These are phyloP conservation scores for Powellomyces hirtus DNA, from an alignment of 192 early-diverging fungal species.

Conservation along the genomic window DNA sequence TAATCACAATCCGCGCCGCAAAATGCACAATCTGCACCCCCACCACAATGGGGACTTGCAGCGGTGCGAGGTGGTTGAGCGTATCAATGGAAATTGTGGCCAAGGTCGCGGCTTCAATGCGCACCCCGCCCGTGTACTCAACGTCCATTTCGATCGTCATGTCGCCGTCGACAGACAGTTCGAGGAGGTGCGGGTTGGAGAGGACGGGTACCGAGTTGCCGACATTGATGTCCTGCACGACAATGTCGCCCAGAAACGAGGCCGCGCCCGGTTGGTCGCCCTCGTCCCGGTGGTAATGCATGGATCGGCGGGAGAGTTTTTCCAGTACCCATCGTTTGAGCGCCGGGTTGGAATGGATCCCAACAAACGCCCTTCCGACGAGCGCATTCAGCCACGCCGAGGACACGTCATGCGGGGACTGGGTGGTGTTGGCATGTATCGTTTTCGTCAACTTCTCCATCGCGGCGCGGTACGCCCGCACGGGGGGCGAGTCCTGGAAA, in stretches of 20 bases:
- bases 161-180: slow-evolving; percentile 70
- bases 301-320: slow-evolving; percentile 30
- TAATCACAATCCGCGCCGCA: slow-evolving; percentile 69
- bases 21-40: slow-evolving; percentile 71
- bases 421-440: background rate
- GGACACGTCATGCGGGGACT: slow-evolving; percentile 7
- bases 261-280: slow-evolving; percentile 60
- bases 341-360: slow-evolving; percentile 42
- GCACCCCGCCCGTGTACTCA: slow-evolving; percentile 75
- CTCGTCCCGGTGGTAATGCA: slow-evolving; percentile 38
- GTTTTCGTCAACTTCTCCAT: slow-evolving; percentile 43
- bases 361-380: slow-evolving; percentile 76
- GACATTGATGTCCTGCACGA: slow-evolving; percentile 69
- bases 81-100: slow-evolving; percentile 53
- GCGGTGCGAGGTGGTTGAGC: slow-evolving; percentile 58
- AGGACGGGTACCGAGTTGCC: slow-evolving; percentile 78
- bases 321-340: slow-evolving; percentile 42
- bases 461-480: slow-evolving; percentile 29
- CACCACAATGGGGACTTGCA: slow-evolving; percentile 75
- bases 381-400: slow-evolving; percentile 85
- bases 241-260: slow-evolving; percentile 76
- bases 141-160: slow-evolving; percentile 71
- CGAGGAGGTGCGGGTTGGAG: slow-evolving; percentile 70
- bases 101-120: slow-evolving; percentile 70
- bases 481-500: slow-evolving; percentile 34